Evolutionary conservation across 2,329 filamentous ascomycete genomes (phyloP).

Genomic region (Beauveria medogensis): DNA sequence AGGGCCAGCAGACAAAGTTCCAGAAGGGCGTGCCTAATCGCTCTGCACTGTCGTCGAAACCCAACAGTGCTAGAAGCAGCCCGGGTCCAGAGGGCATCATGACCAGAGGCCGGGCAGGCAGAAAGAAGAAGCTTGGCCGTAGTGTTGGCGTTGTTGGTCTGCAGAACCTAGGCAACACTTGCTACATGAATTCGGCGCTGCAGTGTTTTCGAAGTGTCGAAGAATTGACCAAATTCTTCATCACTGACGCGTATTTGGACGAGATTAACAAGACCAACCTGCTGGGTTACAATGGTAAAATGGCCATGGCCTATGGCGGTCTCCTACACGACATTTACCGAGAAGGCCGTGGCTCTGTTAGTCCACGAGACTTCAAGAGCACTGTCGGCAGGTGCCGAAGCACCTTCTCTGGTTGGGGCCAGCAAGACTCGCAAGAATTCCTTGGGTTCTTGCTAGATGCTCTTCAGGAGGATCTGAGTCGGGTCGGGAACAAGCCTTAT

Average conservation of each 20-base stretch:
- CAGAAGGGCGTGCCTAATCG: slow-evolving; percentile 27
- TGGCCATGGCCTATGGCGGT: slow-evolving; percentile 75
- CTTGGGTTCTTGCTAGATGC: slow-evolving; percentile 90
- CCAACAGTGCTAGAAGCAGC: slow-evolving; percentile 58
- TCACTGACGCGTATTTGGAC: slow-evolving; percentile 61
- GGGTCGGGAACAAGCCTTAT: slow-evolving; percentile 92
- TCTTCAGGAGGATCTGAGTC: slow-evolving; percentile 88
- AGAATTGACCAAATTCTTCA: slow-evolving; percentile 87
- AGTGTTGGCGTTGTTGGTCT: slow-evolving; percentile 73
- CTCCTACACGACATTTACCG: slow-evolving; percentile 74
- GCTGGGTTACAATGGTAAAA: slow-evolving; percentile 74
- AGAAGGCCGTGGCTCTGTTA: slow-evolving; percentile 59
- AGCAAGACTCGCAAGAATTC: slow-evolving; percentile 97
- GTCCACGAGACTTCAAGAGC: slow-evolving; percentile 74
- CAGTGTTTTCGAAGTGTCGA: slow-evolving; percentile 92
- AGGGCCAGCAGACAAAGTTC: slow-evolving; percentile 23
- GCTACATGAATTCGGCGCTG: slow-evolving; percentile 97
- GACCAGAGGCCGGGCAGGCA: slow-evolving; percentile 64
- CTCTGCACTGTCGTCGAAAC: slow-evolving; percentile 21
- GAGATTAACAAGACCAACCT: slow-evolving; percentile 84
- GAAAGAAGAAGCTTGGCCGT: slow-evolving; percentile 61
- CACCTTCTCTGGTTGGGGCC: slow-evolving; percentile 86
- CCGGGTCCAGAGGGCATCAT: slow-evolving; percentile 51
- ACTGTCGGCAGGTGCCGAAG: slow-evolving; percentile 74
- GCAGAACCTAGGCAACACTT: slow-evolving; percentile 90